Conservation (phyloP, 176 grass and related monocot species). For the Zizania latifolia region DNA sequence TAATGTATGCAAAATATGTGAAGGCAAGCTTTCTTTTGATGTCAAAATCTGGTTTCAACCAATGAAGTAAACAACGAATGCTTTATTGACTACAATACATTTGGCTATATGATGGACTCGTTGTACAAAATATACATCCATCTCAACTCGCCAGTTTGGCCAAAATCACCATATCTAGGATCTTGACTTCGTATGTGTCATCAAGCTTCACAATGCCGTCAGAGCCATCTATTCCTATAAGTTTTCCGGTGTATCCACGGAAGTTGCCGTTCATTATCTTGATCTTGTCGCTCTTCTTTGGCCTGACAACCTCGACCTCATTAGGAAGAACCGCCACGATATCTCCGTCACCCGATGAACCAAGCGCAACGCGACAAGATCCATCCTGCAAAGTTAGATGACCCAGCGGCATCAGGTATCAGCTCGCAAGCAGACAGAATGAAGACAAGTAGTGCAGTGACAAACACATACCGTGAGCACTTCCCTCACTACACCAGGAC, state of each 20-base stretch:
- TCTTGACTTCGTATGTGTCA: constrained; percentile 90
- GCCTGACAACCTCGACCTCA: constrained; percentile 74
- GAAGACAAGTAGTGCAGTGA: neutral
- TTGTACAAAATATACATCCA: constrained; percentile 43
- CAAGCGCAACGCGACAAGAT: constrained; percentile 66
- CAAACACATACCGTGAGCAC: constrained; percentile 56
- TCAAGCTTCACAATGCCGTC: constrained; percentile 95
- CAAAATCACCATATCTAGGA: constrained; percentile 90
- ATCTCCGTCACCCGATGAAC: constrained; percentile 59
- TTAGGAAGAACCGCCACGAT: constrained; percentile 38
- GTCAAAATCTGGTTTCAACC: neutral
- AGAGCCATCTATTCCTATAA: constrained; percentile 91
- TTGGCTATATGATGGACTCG: constrained; percentile 25
- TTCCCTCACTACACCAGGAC: constrained; percentile 70
- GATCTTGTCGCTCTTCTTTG: constrained; percentile 84
- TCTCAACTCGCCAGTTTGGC: constrained; percentile 66
- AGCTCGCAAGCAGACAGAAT: neutral
- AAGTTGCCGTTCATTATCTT: constrained; percentile 79
- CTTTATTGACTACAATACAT: constrained; percentile 35
- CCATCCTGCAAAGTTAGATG: constrained; percentile 62
- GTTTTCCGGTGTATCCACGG: constrained; percentile 69
- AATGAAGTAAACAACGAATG: neutral
- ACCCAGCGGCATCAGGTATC: neutral
- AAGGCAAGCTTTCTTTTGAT: neutral
- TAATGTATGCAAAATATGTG: too few relatives aligned